A percentile compares a stretch with the other conserved stretches of the same genome.
phyloP scores from a whole-genome alignment of 2,329 filamentous ascomycete genomes.

The Metarhizium guizhouense region DNA sequence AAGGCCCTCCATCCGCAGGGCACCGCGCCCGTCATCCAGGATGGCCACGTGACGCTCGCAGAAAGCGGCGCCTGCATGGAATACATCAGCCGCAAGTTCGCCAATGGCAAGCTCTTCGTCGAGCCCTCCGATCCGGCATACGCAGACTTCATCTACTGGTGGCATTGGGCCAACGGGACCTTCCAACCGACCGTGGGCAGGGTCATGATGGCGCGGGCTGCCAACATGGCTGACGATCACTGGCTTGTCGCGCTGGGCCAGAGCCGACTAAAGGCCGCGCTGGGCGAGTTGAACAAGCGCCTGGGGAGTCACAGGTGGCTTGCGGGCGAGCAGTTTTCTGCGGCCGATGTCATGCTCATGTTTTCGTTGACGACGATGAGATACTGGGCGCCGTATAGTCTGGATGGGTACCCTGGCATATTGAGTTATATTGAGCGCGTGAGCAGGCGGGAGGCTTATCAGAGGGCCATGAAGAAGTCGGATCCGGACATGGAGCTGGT shows the following conservation, averaged over 20 bases:
- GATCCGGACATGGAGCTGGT: slow-evolving; percentile 35
- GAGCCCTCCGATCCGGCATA: slow-evolving; percentile 38
- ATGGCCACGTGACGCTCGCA: slow-evolving; percentile 43
- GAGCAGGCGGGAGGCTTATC: slow-evolving; percentile 34
- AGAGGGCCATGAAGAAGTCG: slow-evolving; percentile 35
- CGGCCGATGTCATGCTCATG: slow-evolving; percentile 56
- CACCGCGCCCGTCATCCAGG: slow-evolving; percentile 51
- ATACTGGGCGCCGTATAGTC: slow-evolving; percentile 34
- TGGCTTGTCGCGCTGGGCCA: slow-evolving; percentile 18
- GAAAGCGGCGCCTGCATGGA: slow-evolving; percentile 53
- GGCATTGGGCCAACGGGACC: slow-evolving; percentile 45
- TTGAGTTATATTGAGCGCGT: slow-evolving; percentile 37
- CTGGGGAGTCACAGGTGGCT: slow-evolving; percentile 42
- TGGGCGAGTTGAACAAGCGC: slow-evolving; percentile 43
- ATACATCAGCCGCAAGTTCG: slow-evolving; percentile 50
- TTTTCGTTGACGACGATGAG: slow-evolving; percentile 54
- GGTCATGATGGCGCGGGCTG: slow-evolving; percentile 22
- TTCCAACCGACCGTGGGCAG: slow-evolving; percentile 30
- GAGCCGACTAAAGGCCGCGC: slow-evolving; percentile 23
- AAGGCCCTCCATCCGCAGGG: slow-evolving; percentile 40
- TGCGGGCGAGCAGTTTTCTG: slow-evolving; percentile 52
- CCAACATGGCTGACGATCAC: slow-evolving; percentile 12
- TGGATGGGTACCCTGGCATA: slow-evolving; percentile 33
- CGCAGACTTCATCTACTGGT: slow-evolving; percentile 56
- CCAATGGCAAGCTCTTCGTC: slow-evolving; percentile 37